Conservation (phyloP, 2,329 filamentous ascomycete genomes). For the Botrytis paeoniae region DNA sequence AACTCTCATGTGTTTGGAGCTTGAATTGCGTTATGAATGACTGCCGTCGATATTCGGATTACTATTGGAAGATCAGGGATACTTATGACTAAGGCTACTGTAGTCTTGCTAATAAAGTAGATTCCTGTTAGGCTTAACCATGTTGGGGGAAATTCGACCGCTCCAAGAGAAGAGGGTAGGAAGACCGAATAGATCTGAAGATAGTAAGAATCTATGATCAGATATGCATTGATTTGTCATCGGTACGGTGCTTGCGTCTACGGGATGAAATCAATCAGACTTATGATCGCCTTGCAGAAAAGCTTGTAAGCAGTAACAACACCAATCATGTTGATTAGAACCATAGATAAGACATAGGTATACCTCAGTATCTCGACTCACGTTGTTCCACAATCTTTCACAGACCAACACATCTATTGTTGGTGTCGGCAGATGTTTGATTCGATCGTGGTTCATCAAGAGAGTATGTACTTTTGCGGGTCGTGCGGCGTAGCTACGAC, state of each 20-base stretch:
- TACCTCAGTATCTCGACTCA: not conserved
- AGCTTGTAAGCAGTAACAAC: not conserved
- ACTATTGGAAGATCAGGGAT: too few species aligned
- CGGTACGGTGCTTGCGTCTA: not conserved
- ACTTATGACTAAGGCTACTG: too few species aligned
- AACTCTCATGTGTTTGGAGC: too few species aligned
- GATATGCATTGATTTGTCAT: too few species aligned
- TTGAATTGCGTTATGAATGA: too few species aligned
- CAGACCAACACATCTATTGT: not conserved
- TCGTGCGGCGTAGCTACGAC: not conserved
- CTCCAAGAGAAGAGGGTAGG: too few species aligned
- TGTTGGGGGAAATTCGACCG: not conserved
- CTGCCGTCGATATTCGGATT: too few species aligned
- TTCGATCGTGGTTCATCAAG: not conserved
- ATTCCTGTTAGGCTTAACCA: not conserved
- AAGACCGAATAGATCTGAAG: too few species aligned
- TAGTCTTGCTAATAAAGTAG: not conserved
- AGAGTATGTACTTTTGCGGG: not conserved
- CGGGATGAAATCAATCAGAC: fast-evolving
- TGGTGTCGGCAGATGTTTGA: not conserved
- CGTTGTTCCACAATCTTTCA: fast-evolving
- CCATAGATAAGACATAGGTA: not conserved
- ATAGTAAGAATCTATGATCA: too few species aligned
- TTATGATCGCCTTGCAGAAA: not conserved
- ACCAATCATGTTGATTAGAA: fast-evolving